phyloP scores from a whole-genome alignment of 192 early-diverging fungal genomes.

The Chytriomyces sp. region DNA sequence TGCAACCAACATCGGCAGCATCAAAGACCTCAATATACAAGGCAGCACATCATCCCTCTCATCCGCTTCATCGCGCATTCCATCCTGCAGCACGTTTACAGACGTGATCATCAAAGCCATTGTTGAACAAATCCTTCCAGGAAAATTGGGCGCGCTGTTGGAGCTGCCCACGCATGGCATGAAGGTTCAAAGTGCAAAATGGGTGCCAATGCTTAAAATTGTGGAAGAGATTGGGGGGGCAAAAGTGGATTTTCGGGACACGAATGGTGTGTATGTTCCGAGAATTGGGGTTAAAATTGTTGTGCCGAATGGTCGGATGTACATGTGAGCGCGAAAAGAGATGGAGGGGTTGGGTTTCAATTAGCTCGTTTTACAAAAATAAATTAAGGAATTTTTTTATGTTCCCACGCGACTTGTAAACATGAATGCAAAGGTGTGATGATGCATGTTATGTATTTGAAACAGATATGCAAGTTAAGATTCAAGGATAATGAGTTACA shows the following conservation, averaged over 20 bases:
- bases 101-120: constrained; percentile 26
- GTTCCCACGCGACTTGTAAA: too few relatives aligned
- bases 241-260: constrained; percentile 31
- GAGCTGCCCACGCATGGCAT: constrained; percentile 29
- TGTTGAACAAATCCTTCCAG: constrained; percentile 28
- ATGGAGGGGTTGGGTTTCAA: too few relatives aligned
- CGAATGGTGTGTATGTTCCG: constrained; percentile 31
- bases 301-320: constrained; percentile 24
- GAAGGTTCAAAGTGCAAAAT: constrained; percentile 21
- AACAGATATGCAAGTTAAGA: too few relatives aligned
- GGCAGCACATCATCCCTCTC: background rate
- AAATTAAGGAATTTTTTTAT: too few relatives aligned
- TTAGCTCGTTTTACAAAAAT: too few relatives aligned
- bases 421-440: too few relatives aligned
- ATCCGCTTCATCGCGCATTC: background rate
- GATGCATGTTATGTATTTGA: too few relatives aligned
- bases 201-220: constrained; percentile 18
- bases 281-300: constrained; percentile 35
- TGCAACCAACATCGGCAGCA: background rate
- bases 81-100: constrained; percentile 31
- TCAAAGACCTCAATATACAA: too few relatives aligned
- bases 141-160: constrained; percentile 31
- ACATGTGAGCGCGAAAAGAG: too few relatives aligned
- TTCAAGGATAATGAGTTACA: too few relatives aligned
- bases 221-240: constrained; percentile 29